Percentiles rank a stretch among this genome's conserved stretches.
phyloP scores from a whole-genome alignment of 2,329 filamentous ascomycete genomes.

The Talaromyces sp. region DNA sequence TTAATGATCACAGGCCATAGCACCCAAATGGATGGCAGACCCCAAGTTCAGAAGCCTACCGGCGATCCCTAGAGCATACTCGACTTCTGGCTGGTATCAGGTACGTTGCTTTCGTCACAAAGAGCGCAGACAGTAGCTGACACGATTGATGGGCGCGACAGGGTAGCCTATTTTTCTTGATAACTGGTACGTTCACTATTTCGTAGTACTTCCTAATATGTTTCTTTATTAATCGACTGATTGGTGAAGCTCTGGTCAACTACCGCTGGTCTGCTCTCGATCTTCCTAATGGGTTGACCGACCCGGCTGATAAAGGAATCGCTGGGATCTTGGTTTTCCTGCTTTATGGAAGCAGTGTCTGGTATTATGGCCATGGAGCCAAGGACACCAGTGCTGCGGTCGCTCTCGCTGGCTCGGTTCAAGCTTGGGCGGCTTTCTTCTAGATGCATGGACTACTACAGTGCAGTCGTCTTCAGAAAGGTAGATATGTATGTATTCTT shows the following conservation, averaged over 20 bases:
- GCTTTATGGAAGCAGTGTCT: slow-evolving; percentile 23
- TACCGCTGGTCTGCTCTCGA: slow-evolving; percentile 21
- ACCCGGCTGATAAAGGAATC: slow-evolving; percentile 24
- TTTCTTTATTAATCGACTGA: neutral
- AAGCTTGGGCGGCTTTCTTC: slow-evolving; percentile 3
- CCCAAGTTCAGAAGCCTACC: slow-evolving; percentile 18
- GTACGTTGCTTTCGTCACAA: slow-evolving; percentile 10
- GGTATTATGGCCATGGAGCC: slow-evolving; percentile 24
- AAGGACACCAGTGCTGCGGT: slow-evolving; percentile 13
- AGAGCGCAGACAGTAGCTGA: neutral
- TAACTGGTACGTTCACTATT: slow-evolving; percentile 14
- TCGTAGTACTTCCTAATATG: neutral
- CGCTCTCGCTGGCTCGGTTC: neutral
- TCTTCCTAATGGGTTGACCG: slow-evolving; percentile 14
- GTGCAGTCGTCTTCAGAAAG: neutral
- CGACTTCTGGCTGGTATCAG: slow-evolving; percentile 23
- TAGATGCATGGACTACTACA: neutral
- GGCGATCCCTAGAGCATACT: slow-evolving; percentile 7
- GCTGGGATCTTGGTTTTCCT: slow-evolving; percentile 20
- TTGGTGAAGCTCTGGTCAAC: slow-evolving; percentile 17
- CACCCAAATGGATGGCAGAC: slow-evolving; percentile 19
- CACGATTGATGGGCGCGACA: neutral
- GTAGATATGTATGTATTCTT: neutral
- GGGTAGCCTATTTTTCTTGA: slow-evolving; percentile 21
- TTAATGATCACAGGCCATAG: slow-evolving; percentile 13